phyloP scores from a whole-genome alignment of 192 early-diverging fungal species.

The Gigaspora rosea region DNA sequence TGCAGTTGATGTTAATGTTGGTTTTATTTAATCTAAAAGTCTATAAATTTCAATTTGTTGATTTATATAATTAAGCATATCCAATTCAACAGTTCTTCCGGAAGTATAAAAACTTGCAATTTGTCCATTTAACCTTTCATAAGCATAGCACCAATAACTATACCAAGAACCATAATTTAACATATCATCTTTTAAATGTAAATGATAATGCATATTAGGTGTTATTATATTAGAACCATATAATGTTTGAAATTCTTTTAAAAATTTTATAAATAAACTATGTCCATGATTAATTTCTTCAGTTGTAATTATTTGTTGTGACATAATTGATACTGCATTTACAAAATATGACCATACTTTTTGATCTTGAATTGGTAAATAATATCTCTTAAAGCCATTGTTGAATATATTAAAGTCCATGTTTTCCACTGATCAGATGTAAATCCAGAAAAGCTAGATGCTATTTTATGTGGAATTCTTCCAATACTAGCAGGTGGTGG shows the following conservation, averaged over 20 bases:
- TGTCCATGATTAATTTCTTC: background rate
- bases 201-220: conserved; percentile 1
- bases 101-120: background rate
- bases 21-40: background rate
- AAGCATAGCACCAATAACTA: conserved; percentile 5
- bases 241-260: background rate
- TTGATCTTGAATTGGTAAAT: background rate
- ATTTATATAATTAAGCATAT: background rate
- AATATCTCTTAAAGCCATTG: background rate
- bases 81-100: background rate
- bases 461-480: background rate
- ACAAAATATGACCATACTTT: background rate
- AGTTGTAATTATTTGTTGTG: background rate
- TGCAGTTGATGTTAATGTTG: background rate
- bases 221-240: background rate
- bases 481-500: background rate
- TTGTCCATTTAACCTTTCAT: background rate
- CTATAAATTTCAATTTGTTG: background rate
- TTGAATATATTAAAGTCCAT: background rate
- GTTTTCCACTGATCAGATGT: background rate
- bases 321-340: background rate
- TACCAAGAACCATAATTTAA: background rate
- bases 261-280: background rate
- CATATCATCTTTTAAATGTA: conserved; percentile 1
- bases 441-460: background rate